Base-by-base conservation (phyloP, 2,329 filamentous ascomycete species). In the Aureobasidium subglaciale region DNA sequence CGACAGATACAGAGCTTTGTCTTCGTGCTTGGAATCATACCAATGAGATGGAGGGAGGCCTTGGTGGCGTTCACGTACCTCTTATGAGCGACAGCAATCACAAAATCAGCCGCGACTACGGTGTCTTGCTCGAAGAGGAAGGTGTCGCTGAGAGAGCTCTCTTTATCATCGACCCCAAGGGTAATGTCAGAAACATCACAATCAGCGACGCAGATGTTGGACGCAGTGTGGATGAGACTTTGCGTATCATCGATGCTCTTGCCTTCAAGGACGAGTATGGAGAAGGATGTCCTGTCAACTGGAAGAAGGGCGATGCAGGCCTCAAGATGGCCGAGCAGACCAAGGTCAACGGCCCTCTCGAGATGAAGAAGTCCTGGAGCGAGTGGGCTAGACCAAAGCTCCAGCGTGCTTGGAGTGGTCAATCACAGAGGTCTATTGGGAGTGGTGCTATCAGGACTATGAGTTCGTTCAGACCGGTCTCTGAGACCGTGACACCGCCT, bases 81-180 rank as follows among this genome's bases (percentile, higher is more conserved):
- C 75, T 85, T 24, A 71, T 85, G 43, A 79, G 78, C 63, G 83
- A 86, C 71, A 81, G 80, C 72, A 83, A 78, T 61, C 79, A 81
- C 65, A 74, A 75, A 67, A 75, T 86, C 62, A 77, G 78, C 57
- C 78, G 78, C 63, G 78, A 76, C 70, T 86, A 85, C 67, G 82
- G 82, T 58, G 82, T 85, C 9, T 71, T 86, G 62, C 75, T 84
- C 56, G 82, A 85, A 70, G 79, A 84, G 20, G 78, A 82, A 67
- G 83, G 83, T 32, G 75, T 85, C 58, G 80, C 82, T 11, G 77
- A 85, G 57, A 76, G 83, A 20, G 83, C 82, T 4, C 73, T 85
- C 42, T 86, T 85, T 73, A 76, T 86, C 70, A 84, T 85, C 63
- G 83, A 86, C 66, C 81, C 82, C 58, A 78, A 80, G 68, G 82